These are phyloP conservation scores for Penicillium flavigenum DNA, from an alignment of 495 filamentous ascomycete species.

Conservation along the genomic window DNA sequence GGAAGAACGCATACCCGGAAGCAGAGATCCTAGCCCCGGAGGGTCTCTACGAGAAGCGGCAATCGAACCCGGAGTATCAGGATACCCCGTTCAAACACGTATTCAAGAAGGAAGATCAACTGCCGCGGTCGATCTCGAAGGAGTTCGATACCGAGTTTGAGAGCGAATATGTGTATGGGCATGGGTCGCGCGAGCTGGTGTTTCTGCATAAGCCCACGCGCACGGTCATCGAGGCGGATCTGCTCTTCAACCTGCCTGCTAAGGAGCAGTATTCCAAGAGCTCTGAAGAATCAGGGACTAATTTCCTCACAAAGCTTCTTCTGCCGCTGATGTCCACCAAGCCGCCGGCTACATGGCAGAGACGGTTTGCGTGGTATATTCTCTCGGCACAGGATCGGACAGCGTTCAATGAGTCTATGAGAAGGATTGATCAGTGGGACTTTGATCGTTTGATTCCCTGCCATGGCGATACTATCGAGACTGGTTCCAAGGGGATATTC, in stretches of 20 bases:
- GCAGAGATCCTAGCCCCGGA: constrained; percentile 82
- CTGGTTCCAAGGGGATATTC: constrained; percentile 72
- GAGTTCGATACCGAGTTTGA: constrained; percentile 90
- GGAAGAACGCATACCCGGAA: constrained; percentile 73
- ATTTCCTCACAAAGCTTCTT: constrained; percentile 64
- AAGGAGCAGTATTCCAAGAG: constrained; percentile 79
- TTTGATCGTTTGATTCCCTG: constrained; percentile 87
- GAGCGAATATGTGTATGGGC: constrained; percentile 75
- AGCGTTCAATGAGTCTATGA: constrained; percentile 66
- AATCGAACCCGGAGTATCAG: constrained; percentile 61
- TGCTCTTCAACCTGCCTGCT: constrained; percentile 89
- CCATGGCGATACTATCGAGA: constrained; percentile 89
- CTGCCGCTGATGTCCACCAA: constrained; percentile 56
- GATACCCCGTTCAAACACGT: constrained; percentile 68
- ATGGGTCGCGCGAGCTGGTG: constrained; percentile 82
- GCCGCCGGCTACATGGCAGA: constrained; percentile 64
- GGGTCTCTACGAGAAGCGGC: constrained; percentile 82
- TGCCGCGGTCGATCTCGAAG: constrained; percentile 54
- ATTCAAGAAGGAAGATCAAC: constrained; percentile 58
- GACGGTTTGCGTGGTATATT: constrained; percentile 80
- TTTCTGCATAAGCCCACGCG: constrained; percentile 77
- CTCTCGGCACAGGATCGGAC: constrained; percentile 60
- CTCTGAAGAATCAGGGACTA: constrained; percentile 50
- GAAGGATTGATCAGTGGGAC: constrained; percentile 74
- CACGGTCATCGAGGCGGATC: constrained; percentile 86